Evolutionary conservation across 2,329 filamentous ascomycete genomes (phyloP), one percentile per base, ranked within the genome.

Genomic region (Fusarium lateritium): DNA sequence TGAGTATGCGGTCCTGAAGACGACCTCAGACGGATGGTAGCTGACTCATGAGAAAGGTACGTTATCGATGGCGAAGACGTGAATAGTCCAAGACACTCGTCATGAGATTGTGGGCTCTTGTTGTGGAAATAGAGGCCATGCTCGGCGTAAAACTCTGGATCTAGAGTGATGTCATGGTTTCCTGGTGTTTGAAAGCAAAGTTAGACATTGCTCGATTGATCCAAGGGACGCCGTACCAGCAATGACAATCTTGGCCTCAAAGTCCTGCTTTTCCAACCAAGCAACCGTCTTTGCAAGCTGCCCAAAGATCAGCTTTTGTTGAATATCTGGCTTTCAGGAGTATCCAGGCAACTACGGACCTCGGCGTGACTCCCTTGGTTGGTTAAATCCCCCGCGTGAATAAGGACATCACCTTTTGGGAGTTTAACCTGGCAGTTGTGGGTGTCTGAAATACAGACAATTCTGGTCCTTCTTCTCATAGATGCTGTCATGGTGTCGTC

Each of bases 381-480:
- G 5, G 91, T 93, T 69, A 94, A 78, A 75, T 94, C 92, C 8
- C 92, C 92, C 2, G 92, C 91, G 75, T 94, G 91, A 50, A 94
- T 89, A 34, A 94, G 83, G 10, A 94, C 87, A 75, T 94, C 91
- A 40, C 92, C 92, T 22, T 84, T 84, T 0, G 92, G 92, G 2
- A 94, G 83, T 71, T 88, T 90, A 70, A 87, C 83, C 4, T 84
- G 83, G 69, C 82, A 84, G 76, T 92, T 92, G 78, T 94, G 91
- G 3, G 91, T 94, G 79, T 94, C 92, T 6, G 92, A 92, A 57
- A 94, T 85, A 79, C 91, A 93, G 53, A 94, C 90, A 59, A 94
- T 85, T 63, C 91, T 86, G 7, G 91, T 89, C 66, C 85, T 81
- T 53, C 83, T 70, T 45, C 57, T 54, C 64, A 56, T 64, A n/a